Base-by-base conservation (phyloP, 768 basidiomycete genomes). In the Kwoniella sp. region DNA sequence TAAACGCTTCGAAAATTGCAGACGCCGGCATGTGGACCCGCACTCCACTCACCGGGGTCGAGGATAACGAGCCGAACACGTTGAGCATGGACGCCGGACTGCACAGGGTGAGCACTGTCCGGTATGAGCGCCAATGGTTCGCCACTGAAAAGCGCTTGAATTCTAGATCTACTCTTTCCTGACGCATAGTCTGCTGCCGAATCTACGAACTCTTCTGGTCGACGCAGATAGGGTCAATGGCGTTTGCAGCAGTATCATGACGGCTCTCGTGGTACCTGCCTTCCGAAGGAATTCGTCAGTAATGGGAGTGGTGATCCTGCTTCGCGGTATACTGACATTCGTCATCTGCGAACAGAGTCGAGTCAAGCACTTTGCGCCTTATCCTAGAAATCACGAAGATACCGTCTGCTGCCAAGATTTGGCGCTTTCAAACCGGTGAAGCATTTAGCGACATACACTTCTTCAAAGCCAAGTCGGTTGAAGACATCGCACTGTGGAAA, bases 361-460 rank as follows among this genome's bases (percentile, higher is more conserved):
- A 93, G 49, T 70, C 74, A 2, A 76, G 77, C 5, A 78, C 88
- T 7, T 76, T 90, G 4, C 77, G 81, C 2, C 83, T 92, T 8
- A 75, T 96, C 17, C 73, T 78, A 28, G 89, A 89, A 67, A 84
- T 96, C 82, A 80, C 87, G 3, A 82, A 79, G 53, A 80, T 91
- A 45, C 84, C 87, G 7, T 78, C 82, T 4, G 82, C 88, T 3
- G 73, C 86, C 53, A 95, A 89, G 67, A 81, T 86, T 6, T 99
- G 95, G 95, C 80, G 84, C 45, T 76, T 81, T 0, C 83, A 84
- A 9, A 83, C 98, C 11, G 73, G 79, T 1, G 95, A 99, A 34
- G 80, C 87, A 0, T 78, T 98, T 54, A 84, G 83, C 63, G 95
- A 99, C 71, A 83, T 80, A 59, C 81, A 89, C 39, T 80, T 98